Conservation (phyloP, 129 eudicot genomes). For the Ambrosia artemisiifolia region DNA sequence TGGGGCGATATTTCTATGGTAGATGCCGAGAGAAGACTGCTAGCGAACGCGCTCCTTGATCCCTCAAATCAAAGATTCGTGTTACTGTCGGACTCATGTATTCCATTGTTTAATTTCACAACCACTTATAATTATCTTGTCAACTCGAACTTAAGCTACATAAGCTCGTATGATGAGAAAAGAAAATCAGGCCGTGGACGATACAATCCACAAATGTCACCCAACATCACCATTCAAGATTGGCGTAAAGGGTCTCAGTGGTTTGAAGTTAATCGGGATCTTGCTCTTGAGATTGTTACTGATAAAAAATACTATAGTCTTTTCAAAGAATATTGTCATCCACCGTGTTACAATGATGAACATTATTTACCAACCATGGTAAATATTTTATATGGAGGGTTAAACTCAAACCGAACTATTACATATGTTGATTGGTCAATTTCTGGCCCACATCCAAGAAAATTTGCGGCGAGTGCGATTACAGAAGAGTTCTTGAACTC, state of each 20-base stretch:
- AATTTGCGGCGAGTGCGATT: conserved; percentile 12
- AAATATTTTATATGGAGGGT: conserved; percentile 20
- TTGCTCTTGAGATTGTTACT: conserved; percentile 23
- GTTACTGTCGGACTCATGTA: conserved; percentile 38
- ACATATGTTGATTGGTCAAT: conserved; percentile 36
- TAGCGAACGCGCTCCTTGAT: conserved; percentile 37
- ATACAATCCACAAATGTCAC: conserved; percentile 36
- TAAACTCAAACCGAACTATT: conserved; percentile 31
- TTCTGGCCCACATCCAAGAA: conserved; percentile 36
- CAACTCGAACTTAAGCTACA: conserved; percentile 30
- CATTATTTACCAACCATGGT: conserved; percentile 40
- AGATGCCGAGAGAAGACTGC: conserved; percentile 38
- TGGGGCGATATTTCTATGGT: conserved; percentile 41
- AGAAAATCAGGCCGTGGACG: conserved; percentile 35
- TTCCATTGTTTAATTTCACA: conserved; percentile 39
- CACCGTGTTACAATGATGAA: conserved; percentile 42
- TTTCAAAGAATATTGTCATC: conserved; percentile 35
- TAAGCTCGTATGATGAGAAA: conserved; percentile 30
- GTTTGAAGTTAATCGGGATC: conserved; percentile 32
- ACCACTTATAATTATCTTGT: conserved; percentile 30
- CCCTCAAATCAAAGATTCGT: conserved; percentile 39
- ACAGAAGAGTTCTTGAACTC: conserved; percentile 33
- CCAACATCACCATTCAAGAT: conserved; percentile 28
- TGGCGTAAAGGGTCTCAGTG: conserved; percentile 28
- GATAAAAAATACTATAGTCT: conserved; percentile 29